Conservation (phyloP, 768 basidiomycete species). For the Termitomyces sp. region DNA sequence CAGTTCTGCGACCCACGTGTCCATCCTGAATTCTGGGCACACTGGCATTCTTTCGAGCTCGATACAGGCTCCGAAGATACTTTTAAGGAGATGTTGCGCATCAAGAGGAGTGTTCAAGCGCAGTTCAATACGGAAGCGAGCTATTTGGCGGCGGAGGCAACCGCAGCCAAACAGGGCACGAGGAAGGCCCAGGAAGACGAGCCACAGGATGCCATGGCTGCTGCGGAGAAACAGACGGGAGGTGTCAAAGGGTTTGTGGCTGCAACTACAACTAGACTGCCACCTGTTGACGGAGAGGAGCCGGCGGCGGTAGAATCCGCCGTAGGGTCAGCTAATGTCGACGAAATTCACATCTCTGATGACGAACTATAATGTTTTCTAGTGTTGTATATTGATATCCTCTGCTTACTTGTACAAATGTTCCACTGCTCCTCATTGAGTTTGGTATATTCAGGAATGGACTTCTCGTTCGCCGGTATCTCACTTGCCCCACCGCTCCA, state of each 20-base stretch:
- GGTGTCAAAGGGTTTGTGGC: conserved; percentile 72
- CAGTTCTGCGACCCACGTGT: conserved; percentile 98
- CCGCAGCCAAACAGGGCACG: conserved; percentile 63
- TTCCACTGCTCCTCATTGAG: conserved; percentile 12
- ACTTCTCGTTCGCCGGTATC: conserved; percentile 9
- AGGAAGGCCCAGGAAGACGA: conserved; percentile 45
- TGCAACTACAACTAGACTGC: conserved; percentile 55
- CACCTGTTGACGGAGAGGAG: conserved; percentile 36
- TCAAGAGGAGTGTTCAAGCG: conserved; percentile 97
- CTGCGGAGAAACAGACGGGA: conserved; percentile 66
- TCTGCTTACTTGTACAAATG: conserved; percentile 10
- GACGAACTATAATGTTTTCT: conserved; percentile 65
- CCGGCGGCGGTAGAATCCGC: conserved; percentile 29
- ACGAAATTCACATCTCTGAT: conserved; percentile 88
- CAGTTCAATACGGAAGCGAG: conserved; percentile 98
- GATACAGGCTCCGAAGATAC: conserved; percentile 99
- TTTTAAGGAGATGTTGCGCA: conserved; percentile 91
- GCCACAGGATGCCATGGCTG: conserved; percentile 81
- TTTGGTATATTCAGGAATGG: no score
- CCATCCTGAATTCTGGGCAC: conserved; percentile 90
- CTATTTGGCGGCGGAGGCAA: conserved; percentile 88
- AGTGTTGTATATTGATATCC: conserved; percentile 14
- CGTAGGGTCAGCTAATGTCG: conserved; percentile 51
- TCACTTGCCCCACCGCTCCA: conserved; percentile 63
- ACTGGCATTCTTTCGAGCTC: conserved; percentile 98